Percentiles rank a stretch among this genome's conserved stretches.
Evolutionary conservation across 768 basidiomycete species (phyloP).

Genomic region (Hygrophorus russula): DNA sequence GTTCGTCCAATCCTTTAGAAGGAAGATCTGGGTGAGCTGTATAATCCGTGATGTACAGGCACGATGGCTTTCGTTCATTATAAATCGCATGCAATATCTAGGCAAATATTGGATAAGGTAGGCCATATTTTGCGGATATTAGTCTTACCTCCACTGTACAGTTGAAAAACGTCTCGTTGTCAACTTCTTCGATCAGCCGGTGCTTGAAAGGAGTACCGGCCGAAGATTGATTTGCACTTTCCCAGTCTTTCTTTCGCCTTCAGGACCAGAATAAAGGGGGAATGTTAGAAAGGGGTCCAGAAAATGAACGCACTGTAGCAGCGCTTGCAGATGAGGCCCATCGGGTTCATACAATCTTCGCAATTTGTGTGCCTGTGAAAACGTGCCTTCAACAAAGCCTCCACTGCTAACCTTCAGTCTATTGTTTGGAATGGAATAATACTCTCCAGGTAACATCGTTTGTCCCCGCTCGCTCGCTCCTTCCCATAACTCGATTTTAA

Average conservation of each 20-base stretch:
- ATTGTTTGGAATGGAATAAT: slow-evolving; percentile 42
- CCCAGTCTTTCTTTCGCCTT: slow-evolving; percentile 43
- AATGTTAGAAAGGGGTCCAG: not conserved
- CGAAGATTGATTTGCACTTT: slow-evolving; percentile 13
- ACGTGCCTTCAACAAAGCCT: slow-evolving; percentile 42
- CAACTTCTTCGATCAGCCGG: slow-evolving; percentile 35
- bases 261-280: not conserved
- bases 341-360: slow-evolving; percentile 29
- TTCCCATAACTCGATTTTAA: slow-evolving; percentile 56
- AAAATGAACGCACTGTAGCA: slow-evolving; percentile 36
- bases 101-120: not conserved
- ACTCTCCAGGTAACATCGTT: slow-evolving; percentile 36
- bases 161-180: slow-evolving; percentile 32
- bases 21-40: slow-evolving; percentile 36
- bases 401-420: slow-evolving; percentile 27
- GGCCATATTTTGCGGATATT: not conserved
- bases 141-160: slow-evolving; percentile 46
- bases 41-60: slow-evolving; percentile 57
- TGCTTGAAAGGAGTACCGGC: slow-evolving; percentile 26
- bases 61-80: slow-evolving; percentile 21
- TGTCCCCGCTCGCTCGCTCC: slow-evolving; percentile 28
- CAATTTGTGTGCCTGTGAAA: slow-evolving; percentile 33
- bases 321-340: slow-evolving; percentile 29
- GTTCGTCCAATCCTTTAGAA: slow-evolving; percentile 15
- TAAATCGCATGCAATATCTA: slow-evolving; percentile 37